Percentiles rank a stretch among this genome's conserved stretches.
These are phyloP conservation scores for Wickerhamomyces ciferrii DNA, from an alignment of 805 yeast genomes.

Conservation along the genomic window DNA sequence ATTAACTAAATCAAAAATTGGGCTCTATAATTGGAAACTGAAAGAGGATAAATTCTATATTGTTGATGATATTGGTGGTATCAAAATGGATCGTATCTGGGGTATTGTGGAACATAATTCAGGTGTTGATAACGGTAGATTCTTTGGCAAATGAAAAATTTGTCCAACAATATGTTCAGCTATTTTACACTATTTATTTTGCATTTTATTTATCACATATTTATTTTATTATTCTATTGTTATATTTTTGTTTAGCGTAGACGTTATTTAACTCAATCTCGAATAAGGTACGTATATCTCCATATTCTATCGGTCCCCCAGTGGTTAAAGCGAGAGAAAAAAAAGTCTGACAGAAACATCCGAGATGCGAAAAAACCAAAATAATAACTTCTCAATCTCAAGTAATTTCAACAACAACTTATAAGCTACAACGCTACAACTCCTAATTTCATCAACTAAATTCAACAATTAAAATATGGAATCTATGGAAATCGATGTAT, in stretches of 20 bases:
- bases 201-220: neutral
- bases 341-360: too few relatives aligned
- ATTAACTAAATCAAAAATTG: slow-evolving; percentile 34
- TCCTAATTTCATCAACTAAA: neutral
- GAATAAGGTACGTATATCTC: too few relatives aligned
- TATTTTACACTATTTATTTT: neutral
- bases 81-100: slow-evolving; percentile 82
- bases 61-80: slow-evolving; percentile 72
- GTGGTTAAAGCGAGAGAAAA: too few relatives aligned
- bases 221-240: too few relatives aligned
- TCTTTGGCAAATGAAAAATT: slow-evolving; percentile 15
- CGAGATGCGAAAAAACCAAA: too few relatives aligned
- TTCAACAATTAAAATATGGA: neutral
- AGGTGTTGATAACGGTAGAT: slow-evolving; percentile 66
- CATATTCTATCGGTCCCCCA: too few relatives aligned
- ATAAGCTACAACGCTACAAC: too few relatives aligned
- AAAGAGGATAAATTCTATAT: slow-evolving; percentile 43
- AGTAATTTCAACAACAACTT: neutral
- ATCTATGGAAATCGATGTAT: slow-evolving; percentile 14
- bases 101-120: slow-evolving; percentile 69
- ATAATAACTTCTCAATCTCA: too few relatives aligned
- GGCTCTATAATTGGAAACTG: slow-evolving; percentile 43
- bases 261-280: too few relatives aligned
- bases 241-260: too few relatives aligned
- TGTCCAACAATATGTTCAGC: too few relatives aligned